Percentiles rank a stretch among this genome's conserved stretches.
Conservation (phyloP, 176 grass and related monocot species). For the Phoenix dactylifera region DNA sequence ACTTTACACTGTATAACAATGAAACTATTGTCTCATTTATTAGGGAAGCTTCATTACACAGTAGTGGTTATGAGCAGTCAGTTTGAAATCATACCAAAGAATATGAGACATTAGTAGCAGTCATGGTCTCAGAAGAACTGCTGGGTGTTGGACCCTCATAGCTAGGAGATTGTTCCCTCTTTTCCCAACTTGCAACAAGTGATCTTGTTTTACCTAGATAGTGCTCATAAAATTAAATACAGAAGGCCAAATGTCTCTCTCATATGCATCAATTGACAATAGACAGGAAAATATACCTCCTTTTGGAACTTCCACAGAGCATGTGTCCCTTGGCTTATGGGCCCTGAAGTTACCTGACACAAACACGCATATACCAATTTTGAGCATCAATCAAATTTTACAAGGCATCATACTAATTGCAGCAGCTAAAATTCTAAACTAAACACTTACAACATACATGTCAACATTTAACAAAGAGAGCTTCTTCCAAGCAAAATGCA, state of each 20-base stretch:
- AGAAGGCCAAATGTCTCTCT: slow-evolving; percentile 22
- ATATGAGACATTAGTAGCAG: slow-evolving; percentile 30
- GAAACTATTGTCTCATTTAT: too few species aligned
- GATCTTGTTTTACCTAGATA: slow-evolving; percentile 63
- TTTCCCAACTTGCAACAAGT: slow-evolving; percentile 65
- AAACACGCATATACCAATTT: too few species aligned
- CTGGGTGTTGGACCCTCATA: slow-evolving; percentile 57
- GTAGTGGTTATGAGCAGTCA: slow-evolving; percentile 1
- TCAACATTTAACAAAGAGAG: too few species aligned
- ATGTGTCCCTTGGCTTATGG: slow-evolving; percentile 63
- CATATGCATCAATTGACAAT: slow-evolving; percentile 4
- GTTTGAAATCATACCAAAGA: slow-evolving; percentile 52
- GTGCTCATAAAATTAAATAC: slow-evolving; percentile 22
- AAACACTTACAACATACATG: too few species aligned
- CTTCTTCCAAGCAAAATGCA: too few species aligned
- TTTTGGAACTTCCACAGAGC: slow-evolving; percentile 77
- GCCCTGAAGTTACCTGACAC: slow-evolving; percentile 55
- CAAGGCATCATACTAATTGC: too few species aligned
- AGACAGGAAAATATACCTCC: slow-evolving; percentile 52
- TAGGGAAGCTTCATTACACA: too few species aligned
- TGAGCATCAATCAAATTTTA: too few species aligned
- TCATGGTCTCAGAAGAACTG: slow-evolving; percentile 16
- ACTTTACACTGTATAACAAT: too few species aligned
- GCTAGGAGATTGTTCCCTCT: slow-evolving; percentile 48
- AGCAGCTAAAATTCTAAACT: too few species aligned